These are phyloP conservation scores for Ceratobasidium sp. DNA, from an alignment of 1,284 basidiomycete genomes.

Conservation along the genomic window DNA sequence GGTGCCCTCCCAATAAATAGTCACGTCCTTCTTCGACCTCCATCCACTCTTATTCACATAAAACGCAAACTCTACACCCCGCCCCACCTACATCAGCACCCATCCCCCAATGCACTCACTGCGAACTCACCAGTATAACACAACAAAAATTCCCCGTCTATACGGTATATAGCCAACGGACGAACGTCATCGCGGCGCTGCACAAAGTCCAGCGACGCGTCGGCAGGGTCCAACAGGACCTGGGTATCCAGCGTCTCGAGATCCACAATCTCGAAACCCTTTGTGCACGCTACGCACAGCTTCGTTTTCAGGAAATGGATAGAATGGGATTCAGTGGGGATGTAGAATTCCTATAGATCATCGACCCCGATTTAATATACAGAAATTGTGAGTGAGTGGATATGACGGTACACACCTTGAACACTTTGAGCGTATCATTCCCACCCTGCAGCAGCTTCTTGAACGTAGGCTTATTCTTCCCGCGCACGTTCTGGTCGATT, in stretches of 20 bases:
- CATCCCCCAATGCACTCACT: background rate
- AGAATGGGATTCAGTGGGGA: slow-evolving; percentile 96
- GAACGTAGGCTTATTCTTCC: slow-evolving; percentile 92
- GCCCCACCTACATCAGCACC: slow-evolving; percentile 37
- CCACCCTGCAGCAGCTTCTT: slow-evolving; percentile 93
- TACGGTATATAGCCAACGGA: slow-evolving; percentile 97
- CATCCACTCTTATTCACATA: slow-evolving; percentile 98
- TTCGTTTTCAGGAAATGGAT: slow-evolving; percentile 99
- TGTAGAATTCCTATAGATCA: slow-evolving; percentile 89
- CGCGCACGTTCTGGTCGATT: slow-evolving; percentile 89
- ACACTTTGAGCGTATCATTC: slow-evolving; percentile 94
- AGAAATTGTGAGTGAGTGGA: slow-evolving; percentile 16
- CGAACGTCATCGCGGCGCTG: slow-evolving; percentile 88
- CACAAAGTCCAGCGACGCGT: slow-evolving; percentile 94
- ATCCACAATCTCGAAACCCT: slow-evolving; percentile 99
- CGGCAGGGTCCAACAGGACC: slow-evolving; percentile 93
- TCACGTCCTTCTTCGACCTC: slow-evolving; percentile 90
- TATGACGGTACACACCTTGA: slow-evolving; percentile 75
- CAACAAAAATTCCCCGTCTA: slow-evolving; percentile 96
- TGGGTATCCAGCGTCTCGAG: slow-evolving; percentile 98
- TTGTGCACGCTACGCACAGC: slow-evolving; percentile 96
- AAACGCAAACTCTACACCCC: slow-evolving; percentile 93
- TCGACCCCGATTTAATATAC: slow-evolving; percentile 36
- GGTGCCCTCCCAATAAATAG: slow-evolving; percentile 96
- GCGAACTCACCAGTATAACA: slow-evolving; percentile 91